These are phyloP conservation scores for Scedosporium apiospermum DNA, from an alignment of 2,329 filamentous ascomycete genomes.

Conservation along the genomic window DNA sequence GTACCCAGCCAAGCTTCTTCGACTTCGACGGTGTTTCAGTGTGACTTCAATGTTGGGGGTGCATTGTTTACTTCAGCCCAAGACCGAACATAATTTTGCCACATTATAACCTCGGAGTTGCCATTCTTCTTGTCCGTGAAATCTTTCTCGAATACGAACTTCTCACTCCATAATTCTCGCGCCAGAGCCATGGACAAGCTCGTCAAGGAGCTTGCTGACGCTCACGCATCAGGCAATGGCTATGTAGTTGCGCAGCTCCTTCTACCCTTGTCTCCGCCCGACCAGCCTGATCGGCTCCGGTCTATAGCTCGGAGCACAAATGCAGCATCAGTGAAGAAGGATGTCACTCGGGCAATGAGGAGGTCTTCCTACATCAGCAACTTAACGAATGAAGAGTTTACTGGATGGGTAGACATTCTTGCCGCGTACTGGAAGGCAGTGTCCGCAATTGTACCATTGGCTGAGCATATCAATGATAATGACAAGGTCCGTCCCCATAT, in stretches of 20 bases:
- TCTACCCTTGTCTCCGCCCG: conserved; percentile 55
- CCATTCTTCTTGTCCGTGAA: too few relatives aligned
- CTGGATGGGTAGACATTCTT: conserved; percentile 83
- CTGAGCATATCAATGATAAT: conserved; percentile 34
- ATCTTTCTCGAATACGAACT: too few relatives aligned
- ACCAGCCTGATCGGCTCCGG: conserved; percentile 56
- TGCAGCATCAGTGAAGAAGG: conserved; percentile 51
- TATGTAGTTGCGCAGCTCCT: conserved; percentile 66
- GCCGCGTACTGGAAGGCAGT: conserved; percentile 74
- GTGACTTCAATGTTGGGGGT: background rate
- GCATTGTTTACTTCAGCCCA: background rate
- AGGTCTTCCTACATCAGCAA: conserved; percentile 46
- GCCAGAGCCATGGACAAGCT: conserved; percentile 54
- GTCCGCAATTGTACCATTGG: conserved; percentile 59
- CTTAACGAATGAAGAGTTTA: conserved; percentile 57
- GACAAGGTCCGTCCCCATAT: conserved; percentile 15
- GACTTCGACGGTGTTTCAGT: background rate
- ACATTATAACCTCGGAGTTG: background rate
- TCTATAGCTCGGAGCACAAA: conserved; percentile 66
- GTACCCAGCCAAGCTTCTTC: background rate
- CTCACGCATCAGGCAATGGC: conserved; percentile 56
- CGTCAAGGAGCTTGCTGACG: conserved; percentile 63
- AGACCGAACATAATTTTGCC: background rate
- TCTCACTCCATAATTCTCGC: background rate
- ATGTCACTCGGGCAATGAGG: conserved; percentile 64